Percentiles rank a stretch among this genome's conserved stretches.
phyloP scores from a whole-genome alignment of 2,329 filamentous ascomycete species.

The Emericellopsis cladophorae region DNA sequence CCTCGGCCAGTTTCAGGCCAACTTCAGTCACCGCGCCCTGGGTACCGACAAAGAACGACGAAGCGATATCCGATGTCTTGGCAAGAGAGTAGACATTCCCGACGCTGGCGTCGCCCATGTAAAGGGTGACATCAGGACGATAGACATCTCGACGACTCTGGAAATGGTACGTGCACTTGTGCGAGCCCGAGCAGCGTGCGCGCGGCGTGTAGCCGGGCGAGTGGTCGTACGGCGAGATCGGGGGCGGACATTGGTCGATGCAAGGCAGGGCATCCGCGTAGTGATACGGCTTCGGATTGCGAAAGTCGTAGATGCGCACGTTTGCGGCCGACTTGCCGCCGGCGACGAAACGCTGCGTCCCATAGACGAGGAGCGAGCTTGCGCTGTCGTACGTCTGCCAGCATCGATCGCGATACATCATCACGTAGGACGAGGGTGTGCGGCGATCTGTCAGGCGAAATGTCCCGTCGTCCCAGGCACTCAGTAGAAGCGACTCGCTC shows the following conservation, averaged over 20 bases:
- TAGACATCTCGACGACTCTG: slow-evolving; percentile 27
- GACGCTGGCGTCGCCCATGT: slow-evolving; percentile 21
- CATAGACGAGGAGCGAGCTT: slow-evolving; percentile 35
- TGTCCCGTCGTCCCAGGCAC: slow-evolving; percentile 40
- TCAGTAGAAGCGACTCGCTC: slow-evolving; percentile 29
- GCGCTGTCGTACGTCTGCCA: slow-evolving; percentile 32
- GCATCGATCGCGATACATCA: slow-evolving; percentile 35
- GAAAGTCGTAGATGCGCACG: slow-evolving; percentile 41
- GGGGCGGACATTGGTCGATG: slow-evolving; percentile 20
- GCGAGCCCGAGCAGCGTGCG: not conserved
- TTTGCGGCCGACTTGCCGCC: slow-evolving; percentile 29
- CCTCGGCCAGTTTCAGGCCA: slow-evolving; percentile 13
- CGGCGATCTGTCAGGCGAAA: slow-evolving; percentile 36
- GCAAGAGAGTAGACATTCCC: slow-evolving; percentile 31
- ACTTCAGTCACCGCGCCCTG: slow-evolving; percentile 33
- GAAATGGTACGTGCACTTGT: slow-evolving; percentile 33
- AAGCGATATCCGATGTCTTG: slow-evolving; percentile 30
- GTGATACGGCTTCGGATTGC: slow-evolving; percentile 32
- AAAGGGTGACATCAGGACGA: slow-evolving; percentile 35
- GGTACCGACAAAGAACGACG: slow-evolving; percentile 36
- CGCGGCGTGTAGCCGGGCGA: slow-evolving; percentile 6
- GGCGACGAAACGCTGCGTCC: slow-evolving; percentile 35
- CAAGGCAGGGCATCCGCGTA: slow-evolving; percentile 36
- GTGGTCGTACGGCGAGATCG: slow-evolving; percentile 18
- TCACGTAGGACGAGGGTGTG: slow-evolving; percentile 30